Base-by-base conservation (phyloP, 1,284 basidiomycete genomes). In the Papiliotrema laurentii region DNA sequence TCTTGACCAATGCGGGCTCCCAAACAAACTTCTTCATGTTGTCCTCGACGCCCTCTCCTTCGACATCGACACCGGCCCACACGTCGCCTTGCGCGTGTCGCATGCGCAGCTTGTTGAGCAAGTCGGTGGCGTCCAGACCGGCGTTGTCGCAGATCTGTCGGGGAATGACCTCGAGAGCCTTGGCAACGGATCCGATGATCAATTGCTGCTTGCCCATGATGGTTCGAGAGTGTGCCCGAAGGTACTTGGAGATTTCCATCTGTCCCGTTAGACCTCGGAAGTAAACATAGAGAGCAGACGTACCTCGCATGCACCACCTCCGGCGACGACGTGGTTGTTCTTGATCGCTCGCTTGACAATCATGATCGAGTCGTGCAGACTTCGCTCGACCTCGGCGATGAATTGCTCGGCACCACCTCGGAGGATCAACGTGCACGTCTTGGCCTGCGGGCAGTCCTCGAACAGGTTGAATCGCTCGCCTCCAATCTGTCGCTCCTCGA, bases 81-180 rank as follows among this genome's bases (percentile, higher is more conserved):
- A 79, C 83, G 46, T 79, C 76, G 38, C 88, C 90, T 53, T 84
- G 83, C 0, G 91, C 91, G 68, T 98, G 94, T 64, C 87, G 85
- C 91, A 97, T 97, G 51, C 96, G 85, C 49, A 99, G 81, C 72
- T 97, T 92, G 79, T 98, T 98, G 52, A 99, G 79, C 47, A 98
- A 83, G 67, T 98, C 96, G 11, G 94, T 98, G 1, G 94, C 94
- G 75, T 98, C 96, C 31, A 98, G 80, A 18, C 96, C 96, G 18
- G 96, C 96, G 66, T 99, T 98, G 75, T 98, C 94, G 68, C 90
- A 96, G 55, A 99, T 92, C 72, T 98, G 94, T 35, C 96, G 86
- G 24, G 96, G 96, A 65, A 99, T 97, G 61, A 94, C 84, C 74
- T 99, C 96, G 45, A 99, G 82, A 0, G 94, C 87, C 73, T 96